Base-by-base conservation (phyloP, 2,329 filamentous ascomycete species). In the Fusarium sp. region DNA sequence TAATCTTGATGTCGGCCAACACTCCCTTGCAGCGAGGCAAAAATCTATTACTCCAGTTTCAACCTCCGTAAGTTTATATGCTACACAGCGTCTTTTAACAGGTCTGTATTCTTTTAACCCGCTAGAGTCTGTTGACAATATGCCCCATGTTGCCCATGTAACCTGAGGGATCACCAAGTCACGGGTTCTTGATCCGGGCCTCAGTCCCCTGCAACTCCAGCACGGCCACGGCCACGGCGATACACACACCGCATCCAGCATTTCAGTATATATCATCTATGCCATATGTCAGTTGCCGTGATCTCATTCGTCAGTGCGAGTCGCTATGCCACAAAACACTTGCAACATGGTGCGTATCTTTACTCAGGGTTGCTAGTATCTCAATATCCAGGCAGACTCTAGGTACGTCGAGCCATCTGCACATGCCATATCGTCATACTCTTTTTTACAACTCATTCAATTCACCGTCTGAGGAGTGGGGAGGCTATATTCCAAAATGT, bases 11-110 rank as follows among this genome's bases (percentile, higher is more conserved):
- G 32, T 22, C 40, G 14, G 22, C 32, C 28, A 44, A 54, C 56
- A 61, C 53, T 65, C 60, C 37, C 55, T 65, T 60, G 46, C 47
- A 65, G 60, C n/a, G 14, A 30, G 35, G 33, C 37, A 32, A 45
- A 45, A 37, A 4, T 37, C 6, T 26, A 40, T 37, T 15, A n/a
- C 19, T 32, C 7, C 4, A 33, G 20, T 14, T 15, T 5, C 6
- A 24, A 11, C 6, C 19, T 24, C 20, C n/a, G 5, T 9, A 11
- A 32, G n/a, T n/a, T 20, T 8, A 33, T 17, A 20, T 35, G 22
- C 20, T 28, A 5, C 30, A 33, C 5, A 4, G 6, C 8, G 24
- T 13, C n/a, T 33, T 22, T 22, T 49, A 10, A 28, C 43, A 26
- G 11, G 3, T 14, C 15, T 6, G 19, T 15, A 17, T 4, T 30